Evolutionary conservation across 495 filamentous ascomycete species (phyloP), one percentile per base, ranked within the genome.

Genomic region (Pseudotulostoma volvatum): DNA sequence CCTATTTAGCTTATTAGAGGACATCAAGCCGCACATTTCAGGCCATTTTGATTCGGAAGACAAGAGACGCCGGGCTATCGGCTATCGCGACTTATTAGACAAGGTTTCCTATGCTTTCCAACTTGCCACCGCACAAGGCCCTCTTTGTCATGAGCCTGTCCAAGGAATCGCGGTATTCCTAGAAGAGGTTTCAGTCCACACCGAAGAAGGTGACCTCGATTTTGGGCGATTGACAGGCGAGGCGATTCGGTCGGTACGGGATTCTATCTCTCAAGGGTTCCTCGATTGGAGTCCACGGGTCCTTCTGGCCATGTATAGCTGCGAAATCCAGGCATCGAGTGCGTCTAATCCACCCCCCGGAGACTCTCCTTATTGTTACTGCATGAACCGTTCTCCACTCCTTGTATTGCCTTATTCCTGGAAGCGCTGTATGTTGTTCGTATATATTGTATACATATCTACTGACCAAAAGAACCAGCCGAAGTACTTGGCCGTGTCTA

Each of bases 231-330:
- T 93, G 0, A 94, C 84, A 0, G 86, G 90, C 33, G 90, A 94
- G 56, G 71, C 88, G 11, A 92, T 97, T 57, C 80, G 82, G 50
- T 76, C 81, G 1, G 79, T 86, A 3, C 84, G 84, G 36, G 75
- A 83, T 25, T 74, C 81, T n/a, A 88, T 96, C 45, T 70, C 74
- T 13, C 74, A 81, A 49, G 88, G 78, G 11, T 94, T 96, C 64
- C 61, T 93, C 2, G 92, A 95, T 66, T 97, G 88, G 88, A 86
- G 79, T 40, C 87, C 92, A 0, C 74, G 90, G 1, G 67, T 97
- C 19, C 70, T 96, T 66, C 76, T 95, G 36, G 87, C 90, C n/a
- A 95, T 95, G 84, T 97, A 97, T 63, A 84, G 77, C 39, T 88
- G 84, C 54, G 88, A 95, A 51, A 95, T 97, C 48, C 92, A 96